A percentile compares a stretch with the other conserved stretches of the same genome.
These are phyloP conservation scores for Oryza rufipogon DNA, from an alignment of 176 grass and related monocot genomes.

Conservation along the genomic window DNA sequence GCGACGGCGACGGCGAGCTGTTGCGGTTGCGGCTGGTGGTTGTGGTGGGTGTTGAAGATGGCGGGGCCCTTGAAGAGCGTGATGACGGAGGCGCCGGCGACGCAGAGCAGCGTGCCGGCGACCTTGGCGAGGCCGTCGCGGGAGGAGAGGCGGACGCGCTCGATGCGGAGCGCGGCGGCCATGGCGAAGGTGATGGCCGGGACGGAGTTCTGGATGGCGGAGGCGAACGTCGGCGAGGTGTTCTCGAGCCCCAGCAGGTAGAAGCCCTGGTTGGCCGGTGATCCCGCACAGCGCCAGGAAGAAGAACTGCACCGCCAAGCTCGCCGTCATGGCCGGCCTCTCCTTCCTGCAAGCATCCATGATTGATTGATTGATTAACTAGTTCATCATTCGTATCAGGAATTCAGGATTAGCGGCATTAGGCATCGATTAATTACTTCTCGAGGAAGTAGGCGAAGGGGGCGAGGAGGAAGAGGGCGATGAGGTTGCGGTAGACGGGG, in stretches of 20 bases:
- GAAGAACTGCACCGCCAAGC: slow-evolving; percentile 85
- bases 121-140: slow-evolving; percentile 86
- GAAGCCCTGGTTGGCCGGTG: slow-evolving; percentile 95
- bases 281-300: slow-evolving; percentile 92
- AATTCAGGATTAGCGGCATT: too few relatives aligned
- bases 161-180: slow-evolving; percentile 87
- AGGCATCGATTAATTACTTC: slow-evolving; percentile 38
- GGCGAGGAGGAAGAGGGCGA: slow-evolving; percentile 81
- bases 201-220: slow-evolving; percentile 97
- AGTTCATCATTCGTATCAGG: too few relatives aligned
- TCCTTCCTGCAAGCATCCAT: slow-evolving; percentile 67
- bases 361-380: too few relatives aligned
- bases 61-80: slow-evolving; percentile 90
- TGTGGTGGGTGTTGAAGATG: slow-evolving; percentile 55
- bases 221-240: slow-evolving; percentile 94
- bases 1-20: slow-evolving; percentile 20
- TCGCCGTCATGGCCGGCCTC: slow-evolving; percentile 64
- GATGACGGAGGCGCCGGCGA: slow-evolving; percentile 87
- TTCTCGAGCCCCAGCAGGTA: slow-evolving; percentile 91
- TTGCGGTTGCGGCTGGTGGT: not conserved
- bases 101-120: slow-evolving; percentile 73
- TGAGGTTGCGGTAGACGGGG: slow-evolving; percentile 98
- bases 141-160: slow-evolving; percentile 72
- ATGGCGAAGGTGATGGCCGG: slow-evolving; percentile 98
- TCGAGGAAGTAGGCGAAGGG: slow-evolving; percentile 98